A percentile compares a stretch with the other conserved stretches of the same genome.
phyloP scores from a whole-genome alignment of 2,329 filamentous ascomycete species.

The Pestalotiopsis sp. region DNA sequence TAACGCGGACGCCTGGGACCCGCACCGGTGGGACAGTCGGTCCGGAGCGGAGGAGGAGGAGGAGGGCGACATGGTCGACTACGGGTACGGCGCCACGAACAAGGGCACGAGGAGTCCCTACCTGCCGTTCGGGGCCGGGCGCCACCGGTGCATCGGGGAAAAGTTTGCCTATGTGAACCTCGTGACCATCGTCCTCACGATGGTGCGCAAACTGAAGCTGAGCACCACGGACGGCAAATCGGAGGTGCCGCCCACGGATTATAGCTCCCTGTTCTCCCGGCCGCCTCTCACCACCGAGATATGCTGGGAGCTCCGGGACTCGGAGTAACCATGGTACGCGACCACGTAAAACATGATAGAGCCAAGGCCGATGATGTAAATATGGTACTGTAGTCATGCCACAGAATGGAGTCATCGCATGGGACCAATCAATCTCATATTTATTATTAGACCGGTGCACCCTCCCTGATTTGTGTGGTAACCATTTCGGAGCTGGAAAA shows the following conservation, averaged over 20 bases:
- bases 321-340: too few species aligned
- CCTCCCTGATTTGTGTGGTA: too few species aligned
- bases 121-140: conserved; percentile 70
- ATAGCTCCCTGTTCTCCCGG: conserved; percentile 48
- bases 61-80: conserved; percentile 23
- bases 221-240: conserved; percentile 52
- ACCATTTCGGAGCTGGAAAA: too few species aligned
- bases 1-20: conserved; percentile 59
- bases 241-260: conserved; percentile 64
- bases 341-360: not conserved
- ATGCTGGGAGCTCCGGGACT: conserved; percentile 27
- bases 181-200: conserved; percentile 60
- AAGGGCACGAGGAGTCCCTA: conserved; percentile 48
- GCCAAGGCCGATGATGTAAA: too few species aligned
- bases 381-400: too few species aligned
- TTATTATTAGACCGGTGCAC: too few species aligned
- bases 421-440: too few species aligned
- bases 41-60: not conserved
- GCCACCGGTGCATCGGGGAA: conserved; percentile 75
- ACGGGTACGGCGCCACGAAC: conserved; percentile 30
- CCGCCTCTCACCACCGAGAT: conserved; percentile 33
- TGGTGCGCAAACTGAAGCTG: conserved; percentile 63
- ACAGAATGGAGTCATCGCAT: too few species aligned
- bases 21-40: conserved; percentile 60
- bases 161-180: conserved; percentile 74